Evolutionary conservation across 495 filamentous ascomycete species (phyloP), one percentile per base, ranked within the genome.

Genomic region (Hypomontagnella submonticulosa): DNA sequence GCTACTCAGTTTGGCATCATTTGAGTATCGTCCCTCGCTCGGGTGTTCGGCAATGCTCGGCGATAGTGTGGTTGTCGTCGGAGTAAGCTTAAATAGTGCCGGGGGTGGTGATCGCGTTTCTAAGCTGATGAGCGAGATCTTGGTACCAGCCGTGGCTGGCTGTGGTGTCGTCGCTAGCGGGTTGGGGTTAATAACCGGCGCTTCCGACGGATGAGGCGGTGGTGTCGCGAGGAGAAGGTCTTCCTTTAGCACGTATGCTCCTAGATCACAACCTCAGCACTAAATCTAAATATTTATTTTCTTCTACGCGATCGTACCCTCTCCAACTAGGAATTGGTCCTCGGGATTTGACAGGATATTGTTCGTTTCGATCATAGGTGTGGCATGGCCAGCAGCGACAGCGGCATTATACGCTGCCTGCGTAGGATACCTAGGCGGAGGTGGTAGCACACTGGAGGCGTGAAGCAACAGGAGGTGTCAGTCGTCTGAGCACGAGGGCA

Each of bases 121-220:
- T 40, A 96, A 79, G 44, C 82, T 87, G 13, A 92, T 77, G 8
- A 97, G 72, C 0, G 92, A 93, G 15, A 97, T 70, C 76, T 90
- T 96, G n/a, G 94, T 93, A 49, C 96, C 95, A 3, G 87, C 81
- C 23, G 89, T 93, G 10, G 90, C 91, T 9, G 93, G 91, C 33
- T 85, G 84, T 20, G 91, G 89, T 12, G 86, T 88, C 2, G 93
- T 97, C 34, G 91, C 89, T 37, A 98, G 87, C 36, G 94, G 94
- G 70, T 98, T 99, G 9, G 90, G 87, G 73, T 92, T 97, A 63
- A 87, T 76, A 18, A 92, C 77, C 4, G 92, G 93, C 33, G 91
- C 88, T 81, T 98, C 96, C 52, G 92, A 93, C 20, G 94, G 94
- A 75, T 98, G 94, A 4, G 96, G 92, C 55, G 92, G 95, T 53